Percentiles rank a stretch among this genome's conserved stretches.
phyloP scores from a whole-genome alignment of 2,329 filamentous ascomycete genomes.

The Exutisphaerella laricina region DNA sequence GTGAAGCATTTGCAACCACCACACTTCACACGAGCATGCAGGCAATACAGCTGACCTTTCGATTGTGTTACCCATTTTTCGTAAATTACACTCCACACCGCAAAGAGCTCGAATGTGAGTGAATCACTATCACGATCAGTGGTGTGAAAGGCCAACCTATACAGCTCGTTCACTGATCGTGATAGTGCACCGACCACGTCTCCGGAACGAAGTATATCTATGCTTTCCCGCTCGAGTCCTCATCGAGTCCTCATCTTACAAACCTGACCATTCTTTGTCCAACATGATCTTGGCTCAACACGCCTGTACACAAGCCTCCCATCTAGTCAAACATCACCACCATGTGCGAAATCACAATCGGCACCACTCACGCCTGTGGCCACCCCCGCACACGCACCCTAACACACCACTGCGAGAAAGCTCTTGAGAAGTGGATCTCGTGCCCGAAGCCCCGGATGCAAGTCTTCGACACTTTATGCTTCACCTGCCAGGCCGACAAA shows the following conservation, averaged over 20 bases:
- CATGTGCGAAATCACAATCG: slow-evolving; percentile 11
- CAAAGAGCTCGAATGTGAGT: no score
- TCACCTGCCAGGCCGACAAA: not conserved
- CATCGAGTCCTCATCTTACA: not conserved
- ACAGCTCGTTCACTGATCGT: not conserved
- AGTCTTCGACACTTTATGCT: not conserved
- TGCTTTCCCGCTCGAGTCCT: not conserved
- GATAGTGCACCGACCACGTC: not conserved
- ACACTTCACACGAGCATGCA: not conserved
- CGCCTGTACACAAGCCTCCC: not conserved
- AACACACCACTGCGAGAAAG: not conserved
- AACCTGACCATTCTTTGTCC: not conserved
- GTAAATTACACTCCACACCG: not conserved
- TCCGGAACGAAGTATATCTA: no score
- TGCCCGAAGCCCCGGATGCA: not conserved
- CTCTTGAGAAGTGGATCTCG: not conserved
- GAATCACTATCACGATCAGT: no score
- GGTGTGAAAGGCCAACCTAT: not conserved
- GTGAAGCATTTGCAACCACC: not conserved
- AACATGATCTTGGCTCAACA: no score
- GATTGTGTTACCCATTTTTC: not conserved
- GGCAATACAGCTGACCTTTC: not conserved
- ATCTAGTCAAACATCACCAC: not conserved
- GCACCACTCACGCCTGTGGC: slow-evolving; percentile 9
- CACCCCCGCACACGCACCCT: slow-evolving; percentile 11